phyloP scores from a whole-genome alignment of 2,329 filamentous ascomycete genomes.

The Fusarium oligoseptatum region DNA sequence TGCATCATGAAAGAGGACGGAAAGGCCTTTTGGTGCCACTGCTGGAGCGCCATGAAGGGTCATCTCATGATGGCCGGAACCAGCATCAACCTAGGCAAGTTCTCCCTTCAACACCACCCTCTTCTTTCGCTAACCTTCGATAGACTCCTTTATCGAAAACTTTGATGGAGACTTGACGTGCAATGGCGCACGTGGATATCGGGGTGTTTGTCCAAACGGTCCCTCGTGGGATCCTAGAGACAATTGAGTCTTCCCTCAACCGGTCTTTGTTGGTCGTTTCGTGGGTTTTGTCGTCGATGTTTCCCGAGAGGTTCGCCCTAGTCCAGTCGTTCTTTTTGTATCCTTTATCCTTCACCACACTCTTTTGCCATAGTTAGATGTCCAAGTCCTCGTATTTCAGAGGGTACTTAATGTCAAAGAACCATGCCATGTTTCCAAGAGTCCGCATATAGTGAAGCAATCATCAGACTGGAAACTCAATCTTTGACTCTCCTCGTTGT shows the following conservation, averaged over 20 bases:
- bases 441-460: background rate
- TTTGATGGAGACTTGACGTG: slow-evolving; percentile 32
- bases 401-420: background rate
- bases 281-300: background rate
- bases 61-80: background rate
- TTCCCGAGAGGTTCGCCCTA: background rate
- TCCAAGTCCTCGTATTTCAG: background rate
- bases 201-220: slow-evolving; percentile 21
- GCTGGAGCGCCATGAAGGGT: slow-evolving; percentile 6
- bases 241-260: background rate
- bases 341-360: slow-evolving; percentile 6
- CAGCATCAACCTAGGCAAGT: slow-evolving; percentile 23
- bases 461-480: slow-evolving; percentile 26
- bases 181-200: slow-evolving; percentile 12
- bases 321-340: background rate
- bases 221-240: background rate
- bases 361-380: slow-evolving; percentile 7
- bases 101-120: too few species aligned
- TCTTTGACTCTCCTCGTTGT: slow-evolving; percentile 34
- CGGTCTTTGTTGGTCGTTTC: background rate
- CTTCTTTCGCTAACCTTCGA: background rate
- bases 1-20: slow-evolving; percentile 14
- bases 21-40: slow-evolving; percentile 16
- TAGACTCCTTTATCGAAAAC: slow-evolving; percentile 29
- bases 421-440: background rate